Percentiles rank a stretch among this genome's conserved stretches.
These are phyloP conservation scores for Inga leiocalycina DNA, from an alignment of 306 rosid species.

Conservation along the genomic window DNA sequence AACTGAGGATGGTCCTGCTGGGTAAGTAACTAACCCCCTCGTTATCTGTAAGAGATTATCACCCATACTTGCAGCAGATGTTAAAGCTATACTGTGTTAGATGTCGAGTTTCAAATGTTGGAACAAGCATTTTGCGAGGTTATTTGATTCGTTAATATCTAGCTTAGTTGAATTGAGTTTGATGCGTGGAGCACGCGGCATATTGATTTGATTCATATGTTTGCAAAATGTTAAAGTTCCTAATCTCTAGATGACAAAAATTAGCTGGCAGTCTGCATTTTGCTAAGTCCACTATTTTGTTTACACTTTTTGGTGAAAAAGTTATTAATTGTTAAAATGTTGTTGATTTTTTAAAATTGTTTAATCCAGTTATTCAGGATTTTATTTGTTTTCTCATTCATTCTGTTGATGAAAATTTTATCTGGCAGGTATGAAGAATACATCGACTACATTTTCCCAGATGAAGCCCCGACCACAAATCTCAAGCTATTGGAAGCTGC, in stretches of 20 bases:
- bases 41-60: neutral
- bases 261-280: neutral
- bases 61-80: neutral
- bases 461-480: conserved; percentile 84
- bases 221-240: no score
- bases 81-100: no score
- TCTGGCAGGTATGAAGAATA: conserved; percentile 79
- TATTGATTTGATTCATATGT: no score
- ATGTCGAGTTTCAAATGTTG: neutral
- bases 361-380: neutral
- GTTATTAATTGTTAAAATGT: neutral
- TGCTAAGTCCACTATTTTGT: neutral
- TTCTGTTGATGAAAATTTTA: conserved; percentile 32
- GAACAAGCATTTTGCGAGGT: neutral
- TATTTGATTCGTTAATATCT: neutral
- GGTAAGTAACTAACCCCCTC: conserved; percentile 51
- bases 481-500: conserved; percentile 98
- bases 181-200: no score
- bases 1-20: conserved; percentile 80
- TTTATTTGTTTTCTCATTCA: conserved; percentile 7
- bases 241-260: neutral
- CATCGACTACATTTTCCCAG: conserved; percentile 81
- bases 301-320: neutral
- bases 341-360: neutral
- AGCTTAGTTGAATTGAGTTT: neutral